phyloP scores from a whole-genome alignment of 345 rosid species.

The Citrus glauca region DNA sequence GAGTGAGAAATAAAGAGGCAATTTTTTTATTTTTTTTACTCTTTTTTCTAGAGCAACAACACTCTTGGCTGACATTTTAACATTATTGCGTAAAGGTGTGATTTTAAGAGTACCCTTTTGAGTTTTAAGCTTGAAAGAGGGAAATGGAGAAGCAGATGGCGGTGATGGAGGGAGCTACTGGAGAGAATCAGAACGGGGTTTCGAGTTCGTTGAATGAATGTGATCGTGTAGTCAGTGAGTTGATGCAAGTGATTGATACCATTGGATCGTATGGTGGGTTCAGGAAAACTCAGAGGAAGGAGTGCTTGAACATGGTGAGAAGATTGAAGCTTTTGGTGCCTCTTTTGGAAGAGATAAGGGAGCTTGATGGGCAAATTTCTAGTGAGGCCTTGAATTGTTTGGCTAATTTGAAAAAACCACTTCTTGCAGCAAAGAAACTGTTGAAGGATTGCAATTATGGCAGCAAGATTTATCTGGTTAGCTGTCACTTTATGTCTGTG shows the following conservation, averaged over 20 bases:
- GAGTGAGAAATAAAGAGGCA: too few species aligned
- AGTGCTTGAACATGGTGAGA: conserved; percentile 53
- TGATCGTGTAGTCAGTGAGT: conserved; percentile 19
- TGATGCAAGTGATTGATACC: conserved; percentile 41
- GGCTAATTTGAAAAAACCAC: conserved; percentile 34
- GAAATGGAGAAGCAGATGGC: conserved; percentile 23
- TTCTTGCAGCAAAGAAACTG: conserved; percentile 47
- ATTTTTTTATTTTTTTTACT: too few species aligned
- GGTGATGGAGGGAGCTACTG: neutral
- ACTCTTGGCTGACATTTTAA: neutral
- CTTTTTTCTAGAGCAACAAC: too few species aligned
- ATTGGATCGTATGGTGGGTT: conserved; percentile 38
- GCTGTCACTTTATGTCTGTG: neutral
- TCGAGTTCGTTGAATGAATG: conserved; percentile 23
- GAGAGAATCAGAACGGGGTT: neutral
- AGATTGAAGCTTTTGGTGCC: conserved; percentile 59
- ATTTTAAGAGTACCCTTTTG: conserved; percentile 5
- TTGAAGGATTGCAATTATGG: conserved; percentile 51
- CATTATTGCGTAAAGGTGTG: neutral
- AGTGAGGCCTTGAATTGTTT: conserved; percentile 22
- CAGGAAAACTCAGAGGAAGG: conserved; percentile 50
- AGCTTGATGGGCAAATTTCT: conserved; percentile 16
- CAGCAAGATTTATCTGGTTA: conserved; percentile 64
- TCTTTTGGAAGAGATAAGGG: conserved; percentile 48
- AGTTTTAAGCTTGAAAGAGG: neutral